Percentiles rank a stretch among this genome's conserved stretches.
These are phyloP conservation scores for Penicillium sp. DNA, from an alignment of 2,329 filamentous ascomycete species.

Conservation along the genomic window DNA sequence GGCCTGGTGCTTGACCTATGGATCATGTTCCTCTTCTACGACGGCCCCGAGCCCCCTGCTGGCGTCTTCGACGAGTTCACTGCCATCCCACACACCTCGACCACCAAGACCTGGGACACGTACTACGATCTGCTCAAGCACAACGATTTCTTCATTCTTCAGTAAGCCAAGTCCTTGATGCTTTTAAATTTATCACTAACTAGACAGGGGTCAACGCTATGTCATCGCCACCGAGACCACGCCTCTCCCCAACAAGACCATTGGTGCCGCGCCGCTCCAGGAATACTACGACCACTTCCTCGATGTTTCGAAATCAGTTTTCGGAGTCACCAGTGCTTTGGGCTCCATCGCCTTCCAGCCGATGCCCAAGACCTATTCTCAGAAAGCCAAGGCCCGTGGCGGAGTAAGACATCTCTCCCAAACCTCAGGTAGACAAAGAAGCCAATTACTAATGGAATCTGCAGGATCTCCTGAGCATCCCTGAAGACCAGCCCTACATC, in stretches of 20 bases:
- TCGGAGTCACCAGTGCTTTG: conserved; percentile 29
- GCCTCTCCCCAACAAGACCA: conserved; percentile 33
- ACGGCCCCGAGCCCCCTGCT: conserved; percentile 52
- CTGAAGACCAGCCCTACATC: conserved; percentile 42
- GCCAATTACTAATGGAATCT: conserved; percentile 1
- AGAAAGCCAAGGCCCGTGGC: conserved; percentile 34
- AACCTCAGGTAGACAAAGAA: not conserved
- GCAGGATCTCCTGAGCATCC: conserved; percentile 42
- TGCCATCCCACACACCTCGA: conserved; percentile 46
- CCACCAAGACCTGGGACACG: conserved; percentile 45
- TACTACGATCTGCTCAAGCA: conserved; percentile 46
- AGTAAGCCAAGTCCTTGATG: conserved; percentile 13
- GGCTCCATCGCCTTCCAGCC: conserved; percentile 40
- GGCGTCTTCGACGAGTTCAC: conserved; percentile 58
- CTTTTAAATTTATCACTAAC: not conserved
- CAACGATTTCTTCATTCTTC: conserved; percentile 43
- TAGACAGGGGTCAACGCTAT: conserved; percentile 37
- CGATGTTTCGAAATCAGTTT: conserved; percentile 28
- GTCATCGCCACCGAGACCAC: conserved; percentile 41
- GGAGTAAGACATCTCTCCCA: conserved; percentile 32
- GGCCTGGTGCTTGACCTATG: conserved; percentile 50
- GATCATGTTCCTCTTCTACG: conserved; percentile 62
- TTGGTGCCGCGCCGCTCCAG: conserved; percentile 31
- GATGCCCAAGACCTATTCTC: conserved; percentile 33
- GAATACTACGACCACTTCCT: conserved; percentile 35